Evolutionary conservation across 1,284 basidiomycete genomes (phyloP), one percentile per base, ranked within the genome.

Genomic region (Cryptococcus jaspeensis): DNA sequence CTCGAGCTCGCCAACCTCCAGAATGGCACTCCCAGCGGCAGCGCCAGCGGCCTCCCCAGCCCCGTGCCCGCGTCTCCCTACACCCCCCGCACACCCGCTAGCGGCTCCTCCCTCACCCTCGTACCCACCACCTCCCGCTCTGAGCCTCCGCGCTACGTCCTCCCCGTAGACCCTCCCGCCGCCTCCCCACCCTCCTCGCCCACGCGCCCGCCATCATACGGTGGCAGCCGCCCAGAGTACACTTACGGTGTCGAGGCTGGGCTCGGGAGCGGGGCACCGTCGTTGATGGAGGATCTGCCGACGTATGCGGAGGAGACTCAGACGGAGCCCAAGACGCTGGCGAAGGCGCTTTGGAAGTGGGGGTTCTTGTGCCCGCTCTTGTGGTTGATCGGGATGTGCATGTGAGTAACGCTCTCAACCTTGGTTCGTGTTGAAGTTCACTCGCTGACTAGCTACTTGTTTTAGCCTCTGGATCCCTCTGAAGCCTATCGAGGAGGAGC

Each of bases 291-390:
- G 42, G 59, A 65, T 25, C 51, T 74, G 13, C 73, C 73, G 0
- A 42, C 48, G 28, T 75, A 73, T 56, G 60, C 65, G 2, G 61
- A 62, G 36, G 53, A 63, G 13, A 56, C 59, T n/a, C 51, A 61
- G 49, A 72, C 65, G 12, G 72, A 74, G 62, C 71, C 75, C 6
- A 63, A 71, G 46, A 75, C 74, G 1, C 59, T 75, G 8, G 70
- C 73, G 1, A 65, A 64, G 47, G 49, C 50, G 6, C 64, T 73
- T 9, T 77, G 73, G 70, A 53, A 44, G 38, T 75, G 71, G 69
- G 75, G 75, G 1, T 75, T 67, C 55, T 23, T 72, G 12, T 72
- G 62, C 50, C 72, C 72, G 2, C 41, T 70, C 1, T 59, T 77
- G 6, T 77, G 75, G 75, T 47, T 69, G 8, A 49, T 75, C 8